phyloP scores from a whole-genome alignment of 768 basidiomycete genomes.

The Boletus pseudopeckii region DNA sequence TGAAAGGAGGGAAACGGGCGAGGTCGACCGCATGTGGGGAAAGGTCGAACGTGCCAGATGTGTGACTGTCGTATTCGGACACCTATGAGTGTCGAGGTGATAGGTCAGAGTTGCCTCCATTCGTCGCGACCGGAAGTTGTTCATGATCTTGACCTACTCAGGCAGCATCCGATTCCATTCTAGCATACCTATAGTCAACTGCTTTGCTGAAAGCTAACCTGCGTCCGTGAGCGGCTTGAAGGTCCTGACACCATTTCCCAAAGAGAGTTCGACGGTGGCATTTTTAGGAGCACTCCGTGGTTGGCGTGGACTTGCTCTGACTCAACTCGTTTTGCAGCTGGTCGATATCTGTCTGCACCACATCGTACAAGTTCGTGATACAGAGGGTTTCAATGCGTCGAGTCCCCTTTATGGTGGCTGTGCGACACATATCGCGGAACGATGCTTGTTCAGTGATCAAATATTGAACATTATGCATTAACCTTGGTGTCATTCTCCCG shows the following conservation, averaged over 20 bases:
- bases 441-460: too few relatives aligned
- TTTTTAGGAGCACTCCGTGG: not conserved
- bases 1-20: not conserved
- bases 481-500: slow-evolving; percentile 43
- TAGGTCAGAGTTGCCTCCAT: not conserved
- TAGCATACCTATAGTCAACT: not conserved
- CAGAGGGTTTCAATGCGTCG: not conserved
- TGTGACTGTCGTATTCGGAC: not conserved
- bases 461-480: slow-evolving; percentile 61
- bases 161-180: slow-evolving; percentile 15
- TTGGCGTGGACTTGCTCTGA: not conserved
- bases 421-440: not conserved
- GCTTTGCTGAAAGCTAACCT: not conserved
- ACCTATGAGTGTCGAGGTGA: slow-evolving; percentile 4
- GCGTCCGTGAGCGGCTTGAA: slow-evolving; percentile 8
- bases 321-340: not conserved
- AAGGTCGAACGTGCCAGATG: not conserved
- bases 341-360: not conserved
- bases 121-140: not conserved
- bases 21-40: not conserved
- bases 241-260: not conserved
- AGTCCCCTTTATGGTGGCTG: not conserved
- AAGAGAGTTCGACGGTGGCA: not conserved
- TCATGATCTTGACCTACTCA: slow-evolving; percentile 2
- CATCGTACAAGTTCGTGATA: not conserved